Percentiles rank a stretch among this genome's conserved stretches.
Evolutionary conservation across 73 alveolate species (phyloP).

Genomic region (Halteria grandinella): DNA sequence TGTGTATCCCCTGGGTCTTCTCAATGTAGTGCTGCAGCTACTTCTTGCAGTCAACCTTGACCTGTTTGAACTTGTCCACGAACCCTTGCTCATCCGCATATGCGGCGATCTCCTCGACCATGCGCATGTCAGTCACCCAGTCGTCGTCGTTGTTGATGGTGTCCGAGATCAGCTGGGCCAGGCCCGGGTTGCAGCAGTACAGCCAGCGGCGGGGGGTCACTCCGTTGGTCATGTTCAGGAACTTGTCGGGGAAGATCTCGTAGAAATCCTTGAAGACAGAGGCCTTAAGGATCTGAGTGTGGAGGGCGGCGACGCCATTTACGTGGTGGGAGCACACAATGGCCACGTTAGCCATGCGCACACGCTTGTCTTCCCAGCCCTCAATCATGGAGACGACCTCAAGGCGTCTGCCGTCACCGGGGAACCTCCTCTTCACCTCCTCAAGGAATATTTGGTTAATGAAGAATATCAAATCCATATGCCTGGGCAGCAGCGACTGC

Average conservation of each 20-base stretch:
- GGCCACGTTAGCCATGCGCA: constrained; percentile 89
- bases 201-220: constrained; percentile 99
- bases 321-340: constrained; percentile 84
- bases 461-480: constrained; percentile 83
- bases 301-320: constrained; percentile 93
- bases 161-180: constrained; percentile 86
- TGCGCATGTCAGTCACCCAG: constrained; percentile 83
- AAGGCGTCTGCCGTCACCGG: constrained; percentile 58
- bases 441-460: constrained; percentile 83
- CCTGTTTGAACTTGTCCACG: constrained; percentile 67
- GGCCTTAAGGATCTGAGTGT: constrained; percentile 79
- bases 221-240: constrained; percentile 93
- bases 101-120: constrained; percentile 68
- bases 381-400: constrained; percentile 74
- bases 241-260: constrained; percentile 83
- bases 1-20: constrained; percentile 70
- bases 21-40: constrained; percentile 86
- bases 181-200: constrained; percentile 97
- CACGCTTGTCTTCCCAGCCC: constrained; percentile 81
- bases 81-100: constrained; percentile 69
- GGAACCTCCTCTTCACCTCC: constrained; percentile 71
- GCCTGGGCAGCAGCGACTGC: constrained; percentile 85
- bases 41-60: constrained; percentile 85
- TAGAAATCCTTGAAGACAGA: constrained; percentile 81
- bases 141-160: constrained; percentile 78